phyloP scores from a whole-genome alignment of 495 filamentous ascomycete species.

The Trichoderma gamsii region DNA sequence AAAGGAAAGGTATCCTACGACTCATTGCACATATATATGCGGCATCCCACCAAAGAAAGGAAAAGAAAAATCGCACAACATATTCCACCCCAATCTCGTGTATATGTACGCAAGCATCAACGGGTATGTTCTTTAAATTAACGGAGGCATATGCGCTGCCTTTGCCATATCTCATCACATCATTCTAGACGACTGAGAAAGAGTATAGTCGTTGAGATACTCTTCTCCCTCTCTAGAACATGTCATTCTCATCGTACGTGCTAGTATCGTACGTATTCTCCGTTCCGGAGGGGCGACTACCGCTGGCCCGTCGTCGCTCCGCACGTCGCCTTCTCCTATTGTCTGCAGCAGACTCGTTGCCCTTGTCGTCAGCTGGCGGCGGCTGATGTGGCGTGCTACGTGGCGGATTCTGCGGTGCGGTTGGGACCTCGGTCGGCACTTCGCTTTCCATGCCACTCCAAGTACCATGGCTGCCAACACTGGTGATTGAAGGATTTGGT shows the following conservation, averaged over 20 bases:
- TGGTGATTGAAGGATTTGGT: constrained; percentile 23
- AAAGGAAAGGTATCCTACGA: constrained; percentile 15
- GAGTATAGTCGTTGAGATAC: background rate
- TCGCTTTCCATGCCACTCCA: constrained; percentile 37
- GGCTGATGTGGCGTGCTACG: constrained; percentile 17
- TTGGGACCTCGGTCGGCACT: constrained; percentile 16
- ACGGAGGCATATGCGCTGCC: background rate
- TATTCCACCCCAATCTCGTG: background rate
- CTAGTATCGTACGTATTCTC: background rate
- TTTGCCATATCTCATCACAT: background rate
- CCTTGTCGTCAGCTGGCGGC: constrained; percentile 9
- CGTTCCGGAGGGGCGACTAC: constrained; percentile 19
- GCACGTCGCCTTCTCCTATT: background rate
- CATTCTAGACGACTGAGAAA: background rate
- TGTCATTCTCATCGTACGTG: background rate
- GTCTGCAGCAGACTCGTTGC: constrained; percentile 20
- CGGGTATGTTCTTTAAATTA: background rate
- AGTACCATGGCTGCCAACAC: constrained; percentile 38
- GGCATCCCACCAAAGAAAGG: constrained; percentile 19
- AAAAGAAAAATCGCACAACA: constrained; percentile 12
- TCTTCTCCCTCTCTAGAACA: background rate
- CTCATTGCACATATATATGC: constrained; percentile 17
- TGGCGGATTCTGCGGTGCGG: constrained; percentile 15
- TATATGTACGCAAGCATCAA: background rate
- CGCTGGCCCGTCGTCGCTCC: constrained; percentile 21